A percentile compares a stretch with the other conserved stretches of the same genome.
Evolutionary conservation across 2,329 filamentous ascomycete genomes (phyloP).

Genomic region (Fusarium tupiense): DNA sequence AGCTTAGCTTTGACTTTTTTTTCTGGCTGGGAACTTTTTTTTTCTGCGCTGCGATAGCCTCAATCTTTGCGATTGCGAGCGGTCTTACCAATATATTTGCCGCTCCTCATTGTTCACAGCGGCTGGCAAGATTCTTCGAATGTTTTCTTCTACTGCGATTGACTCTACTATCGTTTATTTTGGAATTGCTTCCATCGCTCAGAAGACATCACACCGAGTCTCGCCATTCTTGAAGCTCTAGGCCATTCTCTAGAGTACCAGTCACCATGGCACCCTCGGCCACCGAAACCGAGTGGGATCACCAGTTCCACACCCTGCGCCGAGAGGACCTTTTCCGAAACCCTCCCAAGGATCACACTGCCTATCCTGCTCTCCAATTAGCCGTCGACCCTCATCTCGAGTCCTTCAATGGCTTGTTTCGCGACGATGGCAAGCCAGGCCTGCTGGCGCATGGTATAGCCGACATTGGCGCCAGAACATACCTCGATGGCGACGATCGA

Average conservation of each 20-base stretch:
- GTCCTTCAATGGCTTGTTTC: slow-evolving; percentile 93
- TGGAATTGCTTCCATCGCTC: neutral
- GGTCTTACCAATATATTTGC: slow-evolving; percentile 27
- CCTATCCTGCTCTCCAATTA: slow-evolving; percentile 85
- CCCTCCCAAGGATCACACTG: slow-evolving; percentile 85
- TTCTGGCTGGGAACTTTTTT: slow-evolving; percentile 38
- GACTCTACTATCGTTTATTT: neutral
- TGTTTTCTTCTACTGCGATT: neutral
- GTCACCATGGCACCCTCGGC: slow-evolving; percentile 63
- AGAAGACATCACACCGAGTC: neutral
- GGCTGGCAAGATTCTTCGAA: slow-evolving; percentile 12
- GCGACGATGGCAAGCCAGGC: slow-evolving; percentile 67
- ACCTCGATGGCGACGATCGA: slow-evolving; percentile 82
- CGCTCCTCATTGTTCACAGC: slow-evolving; percentile 12
- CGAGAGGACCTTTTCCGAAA: slow-evolving; percentile 90
- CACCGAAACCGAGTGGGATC: slow-evolving; percentile 80
- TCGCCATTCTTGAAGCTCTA: slow-evolving; percentile 4
- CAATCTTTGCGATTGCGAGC: slow-evolving; percentile 38
- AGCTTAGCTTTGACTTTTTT: slow-evolving; percentile 43
- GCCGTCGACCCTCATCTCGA: slow-evolving; percentile 94
- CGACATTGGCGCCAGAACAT: slow-evolving; percentile 91
- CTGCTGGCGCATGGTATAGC: slow-evolving; percentile 77
- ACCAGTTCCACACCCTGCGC: slow-evolving; percentile 85
- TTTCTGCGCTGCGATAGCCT: slow-evolving; percentile 43
- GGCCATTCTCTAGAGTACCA: slow-evolving; percentile 7